phyloP scores from a whole-genome alignment of 805 yeast species.

The Debaryomyces hansenii region DNA sequence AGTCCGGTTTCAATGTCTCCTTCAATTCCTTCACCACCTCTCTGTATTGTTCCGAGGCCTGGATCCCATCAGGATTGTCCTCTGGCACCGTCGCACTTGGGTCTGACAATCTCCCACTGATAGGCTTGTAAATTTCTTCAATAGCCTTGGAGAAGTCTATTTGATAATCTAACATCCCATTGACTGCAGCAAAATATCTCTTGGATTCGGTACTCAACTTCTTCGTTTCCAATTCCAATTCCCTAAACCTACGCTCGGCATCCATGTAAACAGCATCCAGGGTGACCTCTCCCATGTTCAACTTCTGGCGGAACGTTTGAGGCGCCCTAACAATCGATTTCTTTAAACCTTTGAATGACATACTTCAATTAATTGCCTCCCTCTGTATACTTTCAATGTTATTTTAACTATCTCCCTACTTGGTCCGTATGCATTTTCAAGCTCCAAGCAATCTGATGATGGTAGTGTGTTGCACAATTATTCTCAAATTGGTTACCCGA shows the following conservation, averaged over 20 bases:
- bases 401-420: neutral
- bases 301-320: slow-evolving; percentile 83
- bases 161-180: slow-evolving; percentile 90
- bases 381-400: too few relatives aligned
- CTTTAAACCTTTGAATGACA: slow-evolving; percentile 88
- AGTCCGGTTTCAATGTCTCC: slow-evolving; percentile 83
- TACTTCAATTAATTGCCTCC: slow-evolving; percentile 18
- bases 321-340: slow-evolving; percentile 87
- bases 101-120: slow-evolving; percentile 87
- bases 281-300: slow-evolving; percentile 72
- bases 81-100: slow-evolving; percentile 85
- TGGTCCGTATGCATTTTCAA: neutral
- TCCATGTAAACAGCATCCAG: slow-evolving; percentile 86
- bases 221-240: slow-evolving; percentile 85
- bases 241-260: slow-evolving; percentile 95
- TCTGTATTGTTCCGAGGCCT: slow-evolving; percentile 89
- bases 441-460: neutral
- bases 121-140: slow-evolving; percentile 95
- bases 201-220: slow-evolving; percentile 86
- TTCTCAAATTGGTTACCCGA: neutral
- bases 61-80: slow-evolving; percentile 95
- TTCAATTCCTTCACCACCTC: slow-evolving; percentile 86
- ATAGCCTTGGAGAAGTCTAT: slow-evolving; percentile 93
- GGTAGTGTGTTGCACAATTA: neutral
- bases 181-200: slow-evolving; percentile 87